These are phyloP conservation scores for Globisporangium sylvaticum DNA, from an alignment of 352 stramenopile genomes.

Conservation along the genomic window DNA sequence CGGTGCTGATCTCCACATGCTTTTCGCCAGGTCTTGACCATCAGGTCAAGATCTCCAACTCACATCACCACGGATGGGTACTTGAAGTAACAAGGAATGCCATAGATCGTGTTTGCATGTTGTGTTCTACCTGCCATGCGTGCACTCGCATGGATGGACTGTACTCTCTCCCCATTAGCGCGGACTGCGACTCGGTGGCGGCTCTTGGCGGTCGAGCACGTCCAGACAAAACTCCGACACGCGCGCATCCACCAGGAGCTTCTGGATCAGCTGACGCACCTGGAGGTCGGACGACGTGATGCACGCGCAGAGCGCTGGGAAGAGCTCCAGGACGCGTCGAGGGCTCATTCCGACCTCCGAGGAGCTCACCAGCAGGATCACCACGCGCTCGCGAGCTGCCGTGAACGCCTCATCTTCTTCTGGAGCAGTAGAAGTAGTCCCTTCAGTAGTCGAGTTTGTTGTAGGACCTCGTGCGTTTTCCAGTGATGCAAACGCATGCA, in stretches of 20 bases:
- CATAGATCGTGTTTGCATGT: neutral
- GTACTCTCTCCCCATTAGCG: neutral
- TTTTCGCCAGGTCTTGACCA: neutral
- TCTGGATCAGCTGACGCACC: slow-evolving; percentile 66
- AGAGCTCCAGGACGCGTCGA: slow-evolving; percentile 67
- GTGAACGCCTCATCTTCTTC: slow-evolving; percentile 7
- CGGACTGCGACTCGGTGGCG: neutral
- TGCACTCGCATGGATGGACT: neutral
- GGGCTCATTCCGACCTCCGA: slow-evolving; percentile 50
- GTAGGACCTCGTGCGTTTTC: slow-evolving; percentile 21
- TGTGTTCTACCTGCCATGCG: neutral
- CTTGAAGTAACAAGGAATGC: neutral
- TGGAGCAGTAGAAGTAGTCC: neutral
- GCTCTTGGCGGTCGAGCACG: slow-evolving; percentile 23
- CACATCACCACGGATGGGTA: neutral
- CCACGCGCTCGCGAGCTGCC: slow-evolving; percentile 53
- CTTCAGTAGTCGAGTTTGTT: neutral
- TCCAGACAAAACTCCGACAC: slow-evolving; percentile 55
- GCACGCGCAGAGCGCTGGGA: slow-evolving; percentile 67
- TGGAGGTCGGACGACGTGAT: slow-evolving; percentile 65
- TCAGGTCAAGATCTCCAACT: neutral
- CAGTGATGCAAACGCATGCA: slow-evolving; percentile 41
- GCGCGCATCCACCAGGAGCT: slow-evolving; percentile 47
- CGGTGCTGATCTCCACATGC: neutral
- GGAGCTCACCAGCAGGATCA: slow-evolving; percentile 59